Evolutionary conservation across 257 asterid species (phyloP), one percentile per base, ranked within the genome.

Genomic region (Marsdenia floribunda): DNA sequence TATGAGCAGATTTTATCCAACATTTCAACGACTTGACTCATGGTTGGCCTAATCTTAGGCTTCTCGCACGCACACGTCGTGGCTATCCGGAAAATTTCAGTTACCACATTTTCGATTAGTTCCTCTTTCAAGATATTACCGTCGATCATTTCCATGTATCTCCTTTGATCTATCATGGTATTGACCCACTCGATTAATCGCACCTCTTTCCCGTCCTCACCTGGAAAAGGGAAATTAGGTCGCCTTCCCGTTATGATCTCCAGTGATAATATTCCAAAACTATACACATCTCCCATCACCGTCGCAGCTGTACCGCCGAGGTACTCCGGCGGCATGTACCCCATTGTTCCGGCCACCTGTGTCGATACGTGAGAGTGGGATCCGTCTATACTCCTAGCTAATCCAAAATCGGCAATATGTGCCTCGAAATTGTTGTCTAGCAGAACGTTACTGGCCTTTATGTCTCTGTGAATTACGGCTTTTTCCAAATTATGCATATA

Each of bases 291-390:
- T 0, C 96, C 98, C 70, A 38, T 46, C 68, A 84, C 73, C 0
- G 87, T 87, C 2, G 97, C 98, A 81, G 35, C 80, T 4, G 88
- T 75, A 1, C 97, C 97, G 6, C 82, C 44, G 0, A 93, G 70
- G 55, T 93, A 91, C 78, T 93, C 98, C 8, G 98, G 97, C 0
- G 98, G 98, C 91, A 93, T 88, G 81, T 93, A 93, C 46, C 98
- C 97, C 97, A 93, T 87, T 5, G 98, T 93, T 24, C 98, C 98
- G 0, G 97, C 97, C 71, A 90, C 90, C 78, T 89, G 97, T 3
- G 98, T 93, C 1, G 97, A 93, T 19, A 93, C 97, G 71, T 93
- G 96, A 5, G 94, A 76, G 58, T 85, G 91, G 38, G 96, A 80
- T 38, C 85, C 86, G 65, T 91, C 96, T 0, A 91, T 83, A 13